These are phyloP conservation scores for Aspergillus sp. DNA, from an alignment of 2,329 filamentous ascomycete species.

Conservation along the genomic window DNA sequence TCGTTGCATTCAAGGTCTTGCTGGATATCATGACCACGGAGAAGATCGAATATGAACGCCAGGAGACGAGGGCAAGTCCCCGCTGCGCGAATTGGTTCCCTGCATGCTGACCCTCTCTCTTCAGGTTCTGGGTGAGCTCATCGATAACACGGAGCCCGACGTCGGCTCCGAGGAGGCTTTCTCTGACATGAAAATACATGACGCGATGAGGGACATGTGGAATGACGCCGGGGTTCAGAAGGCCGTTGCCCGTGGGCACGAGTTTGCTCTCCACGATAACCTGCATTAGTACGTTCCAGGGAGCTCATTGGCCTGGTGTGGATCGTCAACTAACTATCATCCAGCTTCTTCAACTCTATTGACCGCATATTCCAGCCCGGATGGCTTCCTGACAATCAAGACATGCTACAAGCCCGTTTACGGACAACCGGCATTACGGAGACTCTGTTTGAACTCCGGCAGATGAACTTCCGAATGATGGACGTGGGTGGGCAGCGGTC, in stretches of 20 bases:
- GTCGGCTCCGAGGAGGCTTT: conserved; percentile 73
- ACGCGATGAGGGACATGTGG: conserved; percentile 77
- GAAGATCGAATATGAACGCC: conserved; percentile 65
- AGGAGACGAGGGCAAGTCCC: conserved; percentile 63
- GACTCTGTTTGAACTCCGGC: conserved; percentile 82
- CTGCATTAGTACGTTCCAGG: conserved; percentile 65
- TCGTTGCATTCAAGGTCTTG: conserved; percentile 85
- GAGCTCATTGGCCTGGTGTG: no score
- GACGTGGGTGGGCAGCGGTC: conserved; percentile 87
- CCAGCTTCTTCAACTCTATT: conserved; percentile 72
- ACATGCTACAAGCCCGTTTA: conserved; percentile 81
- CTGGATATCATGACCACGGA: conserved; percentile 85
- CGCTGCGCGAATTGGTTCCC: conserved; percentile 1
- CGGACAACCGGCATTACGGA: conserved; percentile 94
- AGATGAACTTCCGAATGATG: conserved; percentile 94
- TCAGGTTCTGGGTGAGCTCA: conserved; percentile 67
- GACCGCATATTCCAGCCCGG: conserved; percentile 65
- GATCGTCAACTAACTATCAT: conserved; percentile 10
- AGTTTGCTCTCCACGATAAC: conserved; percentile 94
- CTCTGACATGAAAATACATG: conserved; percentile 53
- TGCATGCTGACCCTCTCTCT: conserved; percentile 7
- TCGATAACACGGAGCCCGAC: conserved; percentile 66
- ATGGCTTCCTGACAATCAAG: conserved; percentile 87
- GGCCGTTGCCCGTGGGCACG: conserved; percentile 88
- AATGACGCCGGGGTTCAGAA: conserved; percentile 69